Percentiles rank a stretch among this genome's conserved stretches.
Evolutionary conservation across 495 filamentous ascomycete species (phyloP).

Genomic region (Astrothelium subdiscretum): DNA sequence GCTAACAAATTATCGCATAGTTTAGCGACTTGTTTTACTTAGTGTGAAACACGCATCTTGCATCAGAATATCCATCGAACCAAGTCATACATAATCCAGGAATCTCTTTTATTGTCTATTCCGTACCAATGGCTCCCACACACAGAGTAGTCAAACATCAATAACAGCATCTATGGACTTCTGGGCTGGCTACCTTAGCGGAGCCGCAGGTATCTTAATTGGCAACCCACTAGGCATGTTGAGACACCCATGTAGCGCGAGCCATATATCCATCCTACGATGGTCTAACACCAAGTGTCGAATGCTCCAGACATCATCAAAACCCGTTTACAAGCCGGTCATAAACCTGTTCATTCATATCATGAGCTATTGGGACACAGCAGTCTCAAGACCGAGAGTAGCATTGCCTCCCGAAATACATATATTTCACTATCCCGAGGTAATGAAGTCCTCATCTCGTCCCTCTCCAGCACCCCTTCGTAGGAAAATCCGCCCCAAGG

Average conservation of each 20-base stretch:
- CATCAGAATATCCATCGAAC: too few relatives aligned
- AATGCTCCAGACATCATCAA: slow-evolving; percentile 32
- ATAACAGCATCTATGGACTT: slow-evolving; percentile 44
- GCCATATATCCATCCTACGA: not conserved
- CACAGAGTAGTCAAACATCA: too few relatives aligned
- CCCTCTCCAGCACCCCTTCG: too few relatives aligned
- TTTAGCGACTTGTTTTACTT: too few relatives aligned
- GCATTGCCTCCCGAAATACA: not conserved
- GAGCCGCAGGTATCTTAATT: slow-evolving; percentile 69
- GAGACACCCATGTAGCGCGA: not conserved
- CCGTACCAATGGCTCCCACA: not conserved
- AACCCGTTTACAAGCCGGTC: slow-evolving; percentile 61
- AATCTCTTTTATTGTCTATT: too few relatives aligned
- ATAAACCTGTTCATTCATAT: not conserved
- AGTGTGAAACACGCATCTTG: too few relatives aligned
- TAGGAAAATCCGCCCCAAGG: too few relatives aligned
- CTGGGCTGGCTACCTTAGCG: slow-evolving; percentile 77
- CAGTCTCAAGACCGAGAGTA: not conserved
- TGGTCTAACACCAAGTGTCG: not conserved
- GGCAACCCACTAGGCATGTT: slow-evolving; percentile 81
- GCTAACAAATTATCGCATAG: too few relatives aligned
- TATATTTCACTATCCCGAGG: slow-evolving; percentile 2
- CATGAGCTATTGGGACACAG: not conserved
- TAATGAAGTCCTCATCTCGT: too few relatives aligned
- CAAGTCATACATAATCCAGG: too few relatives aligned